These are phyloP conservation scores for Oidiodendron maius DNA, from an alignment of 495 filamentous ascomycete species.

Conservation along the genomic window DNA sequence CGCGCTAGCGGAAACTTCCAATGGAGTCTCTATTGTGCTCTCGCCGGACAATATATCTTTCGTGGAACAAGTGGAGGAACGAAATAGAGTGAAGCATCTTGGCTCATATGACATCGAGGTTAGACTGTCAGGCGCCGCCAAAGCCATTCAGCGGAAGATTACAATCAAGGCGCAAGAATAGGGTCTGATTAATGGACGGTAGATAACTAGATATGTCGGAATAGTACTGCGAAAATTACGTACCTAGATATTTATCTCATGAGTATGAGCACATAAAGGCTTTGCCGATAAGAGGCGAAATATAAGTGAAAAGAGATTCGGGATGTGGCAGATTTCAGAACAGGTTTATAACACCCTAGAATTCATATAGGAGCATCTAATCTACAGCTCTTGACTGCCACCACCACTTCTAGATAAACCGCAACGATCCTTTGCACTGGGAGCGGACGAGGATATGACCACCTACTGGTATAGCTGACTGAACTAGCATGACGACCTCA, in stretches of 20 bases:
- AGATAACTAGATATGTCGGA: slow-evolving; percentile 9
- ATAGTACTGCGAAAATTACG: slow-evolving; percentile 11
- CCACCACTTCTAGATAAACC: too few species aligned
- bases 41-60: slow-evolving; percentile 47
- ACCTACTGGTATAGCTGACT: too few species aligned
- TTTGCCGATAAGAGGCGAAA: too few species aligned
- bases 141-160: slow-evolving; percentile 38
- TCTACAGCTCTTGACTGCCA: background rate
- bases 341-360: too few species aligned
- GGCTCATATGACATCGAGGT: slow-evolving; percentile 51
- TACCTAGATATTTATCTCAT: background rate
- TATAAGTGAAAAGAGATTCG: too few species aligned
- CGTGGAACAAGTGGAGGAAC: slow-evolving; percentile 27
- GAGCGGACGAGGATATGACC: too few species aligned
- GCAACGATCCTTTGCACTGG: too few species aligned
- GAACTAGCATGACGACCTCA: too few species aligned
- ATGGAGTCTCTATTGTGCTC: slow-evolving; percentile 44
- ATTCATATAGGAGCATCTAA: too few species aligned
- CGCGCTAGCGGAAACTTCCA: slow-evolving; percentile 38
- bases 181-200: slow-evolving; percentile 2
- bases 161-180: slow-evolving; percentile 29
- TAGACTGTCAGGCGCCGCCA: slow-evolving; percentile 34
- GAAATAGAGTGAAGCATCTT: slow-evolving; percentile 45
- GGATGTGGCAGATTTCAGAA: too few species aligned
- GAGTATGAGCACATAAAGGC: too few species aligned